Evolutionary conservation across 2,329 filamentous ascomycete genomes (phyloP), one percentile per base, ranked within the genome.

Genomic region (Aspergillus thermomutatus): DNA sequence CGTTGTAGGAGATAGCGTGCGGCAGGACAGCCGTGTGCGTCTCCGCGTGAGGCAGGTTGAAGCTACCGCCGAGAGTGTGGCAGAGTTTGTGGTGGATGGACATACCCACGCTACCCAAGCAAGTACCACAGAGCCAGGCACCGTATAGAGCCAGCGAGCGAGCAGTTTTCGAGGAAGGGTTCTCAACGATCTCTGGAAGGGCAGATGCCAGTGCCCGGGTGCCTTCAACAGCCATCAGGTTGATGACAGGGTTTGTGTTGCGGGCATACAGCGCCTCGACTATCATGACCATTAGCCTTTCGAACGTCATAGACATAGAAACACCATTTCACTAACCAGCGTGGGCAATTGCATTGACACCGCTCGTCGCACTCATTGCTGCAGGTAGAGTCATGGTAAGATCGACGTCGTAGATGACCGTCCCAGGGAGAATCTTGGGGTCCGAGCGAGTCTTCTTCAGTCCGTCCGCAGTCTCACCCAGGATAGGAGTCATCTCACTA

Each of bases 41-140:
- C 67, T 87, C 84, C 1, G 85, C 83, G 58, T 89, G 85, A 0
- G 86, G 84, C 6, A 89, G 77, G 59, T 83, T 80, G 69, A 88
- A 86, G 62, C 78, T 82, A 7, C 86, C 86, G 25, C 85, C 86
- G 1, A 88, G 75, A 0, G 82, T 83, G 66, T 88, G 86, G 72
- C 85, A 87, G 1, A 89, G 79, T 67, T 88, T 89, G 71, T 88
- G 86, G 66, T 88, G 86, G 14, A 88, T 78, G 2, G 83, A 80
- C 83, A 88, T 87, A 53, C 80, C 80, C 2, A 84, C 82, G 56
- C 75, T 81, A 5, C 84, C 85, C 1, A 87, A 76, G 62, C 83
- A 86, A 25, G 77, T 80, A 31, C 84, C 84, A 62, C 84, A 87
- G 1, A 88, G 80, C 83, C 84, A 88, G 40, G 86, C 85, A 23